A percentile compares a stretch with the other conserved stretches of the same genome.
phyloP scores from a whole-genome alignment of 1,139 yeast genomes.

The Suhomyces chickasaworum region DNA sequence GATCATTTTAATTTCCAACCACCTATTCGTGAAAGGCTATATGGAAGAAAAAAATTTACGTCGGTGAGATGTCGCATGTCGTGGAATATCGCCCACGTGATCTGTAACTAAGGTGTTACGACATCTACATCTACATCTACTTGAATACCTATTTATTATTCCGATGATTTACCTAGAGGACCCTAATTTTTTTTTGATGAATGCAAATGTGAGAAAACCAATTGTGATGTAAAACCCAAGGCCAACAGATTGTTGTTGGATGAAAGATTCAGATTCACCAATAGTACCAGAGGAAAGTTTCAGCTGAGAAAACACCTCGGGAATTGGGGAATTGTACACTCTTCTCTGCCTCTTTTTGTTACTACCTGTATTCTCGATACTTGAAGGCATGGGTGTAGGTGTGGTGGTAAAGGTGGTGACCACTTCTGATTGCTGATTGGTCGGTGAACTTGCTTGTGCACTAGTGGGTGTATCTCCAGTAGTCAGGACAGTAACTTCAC shows the following conservation, averaged over 20 bases:
- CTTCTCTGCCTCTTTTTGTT: slow-evolving; percentile 4
- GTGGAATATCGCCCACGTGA: slow-evolving; percentile 6
- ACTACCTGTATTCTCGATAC: slow-evolving; percentile 13
- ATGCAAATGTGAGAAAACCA: slow-evolving; percentile 21
- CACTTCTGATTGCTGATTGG: background rate
- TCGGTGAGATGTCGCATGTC: slow-evolving; percentile 8
- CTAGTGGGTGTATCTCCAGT: slow-evolving; percentile 6
- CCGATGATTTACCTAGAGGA: slow-evolving; percentile 4
- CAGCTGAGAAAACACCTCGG: background rate
- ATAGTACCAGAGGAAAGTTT: background rate
- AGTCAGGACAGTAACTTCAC: slow-evolving; percentile 42
- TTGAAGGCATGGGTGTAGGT: slow-evolving; percentile 14
- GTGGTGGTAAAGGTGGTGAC: slow-evolving; percentile 8
- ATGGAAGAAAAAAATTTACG: slow-evolving; percentile 10
- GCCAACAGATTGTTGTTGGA: slow-evolving; percentile 18
- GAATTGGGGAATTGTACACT: background rate
- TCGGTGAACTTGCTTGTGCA: slow-evolving; percentile 9
- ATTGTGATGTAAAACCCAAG: slow-evolving; percentile 20
- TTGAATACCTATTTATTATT: background rate
- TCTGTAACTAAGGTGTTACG: background rate
- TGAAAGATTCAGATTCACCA: slow-evolving; percentile 3
- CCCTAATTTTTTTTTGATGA: slow-evolving; percentile 15
- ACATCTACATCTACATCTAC: no score
- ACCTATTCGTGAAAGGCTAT: background rate
- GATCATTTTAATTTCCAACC: background rate